These are phyloP conservation scores for Suillus luteus DNA, from an alignment of 768 basidiomycete species.

Conservation along the genomic window DNA sequence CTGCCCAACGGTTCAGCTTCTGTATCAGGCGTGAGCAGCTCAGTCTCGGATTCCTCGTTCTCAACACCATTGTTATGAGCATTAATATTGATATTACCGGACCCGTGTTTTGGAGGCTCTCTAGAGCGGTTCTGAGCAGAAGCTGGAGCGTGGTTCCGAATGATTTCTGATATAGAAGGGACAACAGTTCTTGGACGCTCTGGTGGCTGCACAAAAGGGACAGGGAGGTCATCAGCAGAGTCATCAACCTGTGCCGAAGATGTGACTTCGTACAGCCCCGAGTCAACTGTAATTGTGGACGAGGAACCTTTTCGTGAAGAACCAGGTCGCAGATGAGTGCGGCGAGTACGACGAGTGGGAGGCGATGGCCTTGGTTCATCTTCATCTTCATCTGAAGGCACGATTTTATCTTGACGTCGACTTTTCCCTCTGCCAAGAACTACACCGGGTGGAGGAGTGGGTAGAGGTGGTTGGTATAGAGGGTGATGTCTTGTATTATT, in stretches of 20 bases:
- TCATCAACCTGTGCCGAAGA: slow-evolving; percentile 15
- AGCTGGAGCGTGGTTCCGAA: slow-evolving; percentile 73
- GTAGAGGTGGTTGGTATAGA: slow-evolving; percentile 80
- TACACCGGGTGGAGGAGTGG: slow-evolving; percentile 80
- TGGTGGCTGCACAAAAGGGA: slow-evolving; percentile 22
- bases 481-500: slow-evolving; percentile 69
- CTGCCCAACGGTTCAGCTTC: slow-evolving; percentile 69
- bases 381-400: slow-evolving; percentile 59
- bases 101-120: slow-evolving; percentile 46
- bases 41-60: slow-evolving; percentile 53
- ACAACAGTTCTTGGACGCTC: slow-evolving; percentile 50
- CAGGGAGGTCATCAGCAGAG: slow-evolving; percentile 14
- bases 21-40: slow-evolving; percentile 52
- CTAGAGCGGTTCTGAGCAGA: slow-evolving; percentile 52
- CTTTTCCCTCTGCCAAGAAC: slow-evolving; percentile 57
- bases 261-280: slow-evolving; percentile 21
- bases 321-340: slow-evolving; percentile 22
- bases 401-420: slow-evolving; percentile 23
- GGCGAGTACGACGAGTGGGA: slow-evolving; percentile 14
- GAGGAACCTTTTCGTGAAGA: slow-evolving; percentile 29
- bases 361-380: slow-evolving; percentile 26
- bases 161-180: slow-evolving; percentile 89
- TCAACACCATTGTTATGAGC: slow-evolving; percentile 51
- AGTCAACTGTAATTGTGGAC: slow-evolving; percentile 34
- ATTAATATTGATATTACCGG: slow-evolving; percentile 50